Evolutionary conservation across 768 basidiomycete species (phyloP), one percentile per base, ranked within the genome.

Genomic region (Lactarius akahatsu): DNA sequence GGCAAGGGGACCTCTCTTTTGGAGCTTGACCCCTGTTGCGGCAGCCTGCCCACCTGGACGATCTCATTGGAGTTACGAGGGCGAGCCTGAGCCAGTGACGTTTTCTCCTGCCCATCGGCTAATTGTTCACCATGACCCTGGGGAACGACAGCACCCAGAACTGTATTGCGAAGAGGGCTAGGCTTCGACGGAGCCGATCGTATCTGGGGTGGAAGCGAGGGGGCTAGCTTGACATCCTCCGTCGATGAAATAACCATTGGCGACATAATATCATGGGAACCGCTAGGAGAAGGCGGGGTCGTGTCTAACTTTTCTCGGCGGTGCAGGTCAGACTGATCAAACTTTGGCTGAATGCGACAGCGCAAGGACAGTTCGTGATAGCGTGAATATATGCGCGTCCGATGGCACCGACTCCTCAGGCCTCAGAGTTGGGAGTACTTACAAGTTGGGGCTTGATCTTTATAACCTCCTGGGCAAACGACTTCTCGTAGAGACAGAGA

Each of bases 401-500:
- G 23, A 3, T 34, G 52, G 23, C 28, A 32, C 30, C 50, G 50
- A 26, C 23, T 52, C 61, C 16, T 43, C 23, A 23, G 41, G 38
- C 61, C 13, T 43, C 23, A 28, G 41, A 57, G 60, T 34, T 41
- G 26, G 38, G n/a, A 11, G 28, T n/a, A 83, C 90, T 65, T 72
- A 96, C 95, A 4, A 86, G 86, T 36, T 85, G 83, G 0, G 92
- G 86, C 74, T 93, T 96, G 70, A 98, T 89, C 78, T 96, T 96
- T 47, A 85, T 79, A 10, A 99, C 81, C 73, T 96, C 91, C 57
- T 89, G 83, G 0, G 91, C 84, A 75, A 94, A 98, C 7, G 83
- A 76, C 78, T 96, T 97, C 79, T 98, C 97, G 72, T 98, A 98
- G n/a, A 98, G 77, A 76, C 97, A 99, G 72, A 97, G 96, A 1